A percentile compares a stretch with the other conserved stretches of the same genome.
Evolutionary conservation across 1,139 yeast genomes (phyloP).

Genomic region (Debaryomyces sp.): DNA sequence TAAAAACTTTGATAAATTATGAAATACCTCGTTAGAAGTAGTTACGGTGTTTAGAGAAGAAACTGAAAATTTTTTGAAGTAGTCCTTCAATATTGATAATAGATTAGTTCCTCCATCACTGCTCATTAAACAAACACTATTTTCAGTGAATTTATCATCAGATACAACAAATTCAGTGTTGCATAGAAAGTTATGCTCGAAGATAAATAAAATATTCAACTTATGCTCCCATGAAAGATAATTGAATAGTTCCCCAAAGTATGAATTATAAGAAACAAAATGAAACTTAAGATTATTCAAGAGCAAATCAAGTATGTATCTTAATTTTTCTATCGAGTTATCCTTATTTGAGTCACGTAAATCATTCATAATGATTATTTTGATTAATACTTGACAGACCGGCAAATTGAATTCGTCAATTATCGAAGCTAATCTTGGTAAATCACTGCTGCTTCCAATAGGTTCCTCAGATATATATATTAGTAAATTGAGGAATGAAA

Average conservation of each 20-base stretch:
- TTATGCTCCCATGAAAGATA: slow-evolving; percentile 35
- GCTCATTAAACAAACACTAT: slow-evolving; percentile 12
- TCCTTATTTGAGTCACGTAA: slow-evolving; percentile 13
- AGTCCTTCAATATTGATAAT: slow-evolving; percentile 38
- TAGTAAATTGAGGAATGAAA: slow-evolving; percentile 25
- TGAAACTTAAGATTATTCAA: slow-evolving; percentile 50
- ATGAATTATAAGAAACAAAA: slow-evolving; percentile 33
- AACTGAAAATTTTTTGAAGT: slow-evolving; percentile 41
- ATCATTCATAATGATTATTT: slow-evolving; percentile 23
- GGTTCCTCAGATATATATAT: slow-evolving; percentile 11
- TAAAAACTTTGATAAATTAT: slow-evolving; percentile 21
- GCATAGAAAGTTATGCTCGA: slow-evolving; percentile 32
- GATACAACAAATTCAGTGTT: slow-evolving; percentile 16
- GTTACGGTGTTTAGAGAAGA: slow-evolving; percentile 27
- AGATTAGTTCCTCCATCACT: slow-evolving; percentile 15
- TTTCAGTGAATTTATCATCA: slow-evolving; percentile 6
- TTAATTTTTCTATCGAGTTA: slow-evolving; percentile 17
- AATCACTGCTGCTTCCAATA: slow-evolving; percentile 20
- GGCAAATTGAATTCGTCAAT: slow-evolving; percentile 59
- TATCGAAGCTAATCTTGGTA: slow-evolving; percentile 18
- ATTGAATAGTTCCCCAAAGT: slow-evolving; percentile 45
- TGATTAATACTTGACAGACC: slow-evolving; percentile 49
- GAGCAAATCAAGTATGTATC: slow-evolving; percentile 39
- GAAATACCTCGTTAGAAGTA: slow-evolving; percentile 22
- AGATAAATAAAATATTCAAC: slow-evolving; percentile 26